These are phyloP conservation scores for Brettanomyces sp. DNA, from an alignment of 805 yeast genomes.

Conservation along the genomic window DNA sequence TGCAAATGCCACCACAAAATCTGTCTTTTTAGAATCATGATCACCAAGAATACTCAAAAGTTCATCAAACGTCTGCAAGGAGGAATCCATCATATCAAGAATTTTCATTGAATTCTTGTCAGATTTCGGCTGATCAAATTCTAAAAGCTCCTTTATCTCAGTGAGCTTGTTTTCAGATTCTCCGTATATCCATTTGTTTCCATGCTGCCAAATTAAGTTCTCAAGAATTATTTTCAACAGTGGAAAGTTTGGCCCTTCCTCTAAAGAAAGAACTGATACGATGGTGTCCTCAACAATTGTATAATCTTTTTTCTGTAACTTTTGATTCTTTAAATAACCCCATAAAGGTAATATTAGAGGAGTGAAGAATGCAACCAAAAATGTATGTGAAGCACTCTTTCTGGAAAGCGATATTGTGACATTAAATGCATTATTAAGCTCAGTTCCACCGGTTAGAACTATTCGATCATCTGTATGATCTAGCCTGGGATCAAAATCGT, in stretches of 20 bases:
- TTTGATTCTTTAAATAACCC: conserved; percentile 34
- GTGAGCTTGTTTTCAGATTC: conserved; percentile 31
- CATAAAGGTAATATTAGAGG: conserved; percentile 28
- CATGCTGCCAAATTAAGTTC: conserved; percentile 18
- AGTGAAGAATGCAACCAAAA: conserved; percentile 25
- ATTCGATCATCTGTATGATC: conserved; percentile 12
- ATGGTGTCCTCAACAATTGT: conserved; percentile 30
- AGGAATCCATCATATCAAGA: conserved; percentile 3
- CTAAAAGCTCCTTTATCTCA: conserved; percentile 14
- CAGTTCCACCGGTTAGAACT: conserved; percentile 33
- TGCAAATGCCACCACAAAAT: conserved; percentile 37
- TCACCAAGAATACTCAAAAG: conserved; percentile 27
- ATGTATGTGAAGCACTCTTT: conserved; percentile 25
- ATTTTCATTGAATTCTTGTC: conserved; percentile 5
- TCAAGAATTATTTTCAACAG: conserved; percentile 9
- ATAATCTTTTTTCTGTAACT: conserved; percentile 21
- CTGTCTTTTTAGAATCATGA: conserved; percentile 38
- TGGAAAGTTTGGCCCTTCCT: conserved; percentile 6
- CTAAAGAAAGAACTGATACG: conserved; percentile 20
- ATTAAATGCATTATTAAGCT: conserved; percentile 53
- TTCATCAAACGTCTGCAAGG: conserved; percentile 6
- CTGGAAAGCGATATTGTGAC: conserved; percentile 56
- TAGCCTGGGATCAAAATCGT: conserved; percentile 28
- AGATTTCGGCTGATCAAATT: conserved; percentile 1
- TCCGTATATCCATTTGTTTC: conserved; percentile 31